Evolutionary conservation across 1,284 basidiomycete species (phyloP), one percentile per base, ranked within the genome.

Genomic region (Malassezia japonica): DNA sequence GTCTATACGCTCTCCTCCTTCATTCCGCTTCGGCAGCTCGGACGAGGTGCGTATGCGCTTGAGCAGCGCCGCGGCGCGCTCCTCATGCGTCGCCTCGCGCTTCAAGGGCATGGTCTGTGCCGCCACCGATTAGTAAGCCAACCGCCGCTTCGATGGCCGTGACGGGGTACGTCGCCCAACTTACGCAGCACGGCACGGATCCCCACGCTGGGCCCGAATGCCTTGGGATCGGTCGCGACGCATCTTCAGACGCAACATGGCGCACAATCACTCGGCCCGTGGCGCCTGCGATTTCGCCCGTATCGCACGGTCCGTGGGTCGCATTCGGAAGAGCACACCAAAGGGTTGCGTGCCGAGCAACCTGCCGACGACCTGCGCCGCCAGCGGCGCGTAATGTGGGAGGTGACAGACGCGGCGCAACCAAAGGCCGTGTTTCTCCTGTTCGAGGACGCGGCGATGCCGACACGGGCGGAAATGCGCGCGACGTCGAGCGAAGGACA

Each of bases 231-330:
- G 2, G 31, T 54, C 8, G 34, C 43, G 2, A 31, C 51, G 20
- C 51, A 54, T 23, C 28, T 54, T 0, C 51, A 54, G 36, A 42
- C 27, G 3, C 40, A 54, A 8, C 51, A 54, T 36, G 40, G 23
- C 6, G 51, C 46, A 20, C 39, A 54, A 23, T 24, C 37, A 1
- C 24, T 35, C 6, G 51, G 51, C 5, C 31, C 46, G 2, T 54
- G 51, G 51, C 38, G 41, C 5, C 27, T 54, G 16, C 51, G 31
- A 3, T 54, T 54, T 18, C 51, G 46, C n/a, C 43, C 51, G 3
- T 43, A 25, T 28, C 51, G 45, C 24, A 31, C 24, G 1, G 35
- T 31, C 10, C 50, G 29, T 9, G 32, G 21, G 15, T 16, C 34
- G 13, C 32, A 34, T 20, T 18, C 36, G 13, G 50, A n/a, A 15